phyloP scores from a whole-genome alignment of 106 monocot species.

The Dactylorhiza incarnata region DNA sequence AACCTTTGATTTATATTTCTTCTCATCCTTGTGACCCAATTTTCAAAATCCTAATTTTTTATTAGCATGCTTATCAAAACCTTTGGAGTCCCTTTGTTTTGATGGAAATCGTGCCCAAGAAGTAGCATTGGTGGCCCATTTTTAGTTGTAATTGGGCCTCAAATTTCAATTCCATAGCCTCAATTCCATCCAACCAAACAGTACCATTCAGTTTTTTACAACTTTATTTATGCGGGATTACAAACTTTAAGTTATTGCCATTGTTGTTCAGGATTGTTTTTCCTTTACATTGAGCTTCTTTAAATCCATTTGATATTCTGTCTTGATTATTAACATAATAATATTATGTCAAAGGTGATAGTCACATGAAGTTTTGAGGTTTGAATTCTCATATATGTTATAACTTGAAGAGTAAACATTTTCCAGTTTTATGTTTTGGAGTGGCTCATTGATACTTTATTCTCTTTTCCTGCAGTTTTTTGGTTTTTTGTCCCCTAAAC shows the following conservation, averaged over 20 bases:
- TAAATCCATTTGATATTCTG: background rate
- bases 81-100: no score
- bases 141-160: no score
- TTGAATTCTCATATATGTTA: background rate
- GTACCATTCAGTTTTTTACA: no score
- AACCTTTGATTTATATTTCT: background rate
- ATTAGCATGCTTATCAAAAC: background rate
- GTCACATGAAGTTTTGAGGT: background rate
- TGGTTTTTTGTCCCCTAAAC: conserved; percentile 60
- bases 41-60: background rate
- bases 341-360: background rate
- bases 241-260: background rate
- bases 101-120: no score
- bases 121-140: no score
- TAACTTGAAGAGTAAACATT: background rate
- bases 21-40: background rate
- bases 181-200: no score
- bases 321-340: background rate
- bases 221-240: no score
- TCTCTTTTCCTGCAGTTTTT: conserved; percentile 63
- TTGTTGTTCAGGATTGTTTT: background rate
- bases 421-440: background rate
- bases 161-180: no score
- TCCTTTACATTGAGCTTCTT: background rate
- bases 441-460: background rate